Percentiles rank a stretch among this genome's conserved stretches.
These are phyloP conservation scores for Arthrobotrys sphaeroides DNA, from an alignment of 2,329 filamentous ascomycete genomes.

Conservation along the genomic window DNA sequence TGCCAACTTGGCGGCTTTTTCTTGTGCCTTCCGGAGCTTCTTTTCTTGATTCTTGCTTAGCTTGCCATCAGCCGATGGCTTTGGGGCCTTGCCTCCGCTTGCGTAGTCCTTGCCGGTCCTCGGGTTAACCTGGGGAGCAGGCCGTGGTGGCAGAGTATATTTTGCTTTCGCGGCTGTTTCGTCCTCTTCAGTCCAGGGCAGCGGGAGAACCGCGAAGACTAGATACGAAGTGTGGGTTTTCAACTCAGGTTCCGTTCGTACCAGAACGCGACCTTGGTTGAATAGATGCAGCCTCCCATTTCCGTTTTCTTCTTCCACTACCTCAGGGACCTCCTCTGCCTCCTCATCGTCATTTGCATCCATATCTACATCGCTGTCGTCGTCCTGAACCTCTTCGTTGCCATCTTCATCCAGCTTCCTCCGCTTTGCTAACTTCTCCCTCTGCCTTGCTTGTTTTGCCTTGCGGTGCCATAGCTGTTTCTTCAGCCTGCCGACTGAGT, in stretches of 20 bases:
- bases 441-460: conserved; percentile 35
- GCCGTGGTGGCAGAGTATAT: conserved; percentile 65
- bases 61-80: conserved; percentile 27
- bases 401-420: conserved; percentile 56
- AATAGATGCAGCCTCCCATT: conserved; percentile 54
- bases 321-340: conserved; percentile 59
- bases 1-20: conserved; percentile 36
- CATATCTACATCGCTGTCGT: conserved; percentile 48
- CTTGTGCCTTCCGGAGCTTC: conserved; percentile 45
- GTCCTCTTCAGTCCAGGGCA: conserved; percentile 83
- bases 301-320: conserved; percentile 15
- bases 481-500: conserved; percentile 76
- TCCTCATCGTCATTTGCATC: conserved; percentile 55
- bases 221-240: conserved; percentile 98
- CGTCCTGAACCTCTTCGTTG: conserved; percentile 54
- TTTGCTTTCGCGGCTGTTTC: conserved; percentile 73
- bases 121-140: conserved; percentile 34
- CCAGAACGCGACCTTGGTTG: conserved; percentile 75
- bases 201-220: conserved; percentile 88
- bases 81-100: conserved; percentile 39
- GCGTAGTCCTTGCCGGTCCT: conserved; percentile 44
- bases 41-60: conserved; percentile 50
- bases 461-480: conserved; percentile 58
- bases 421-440: conserved; percentile 38
- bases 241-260: conserved; percentile 84